Base-by-base conservation (phyloP, 1,284 basidiomycete genomes). In the Peniophora sp. region DNA sequence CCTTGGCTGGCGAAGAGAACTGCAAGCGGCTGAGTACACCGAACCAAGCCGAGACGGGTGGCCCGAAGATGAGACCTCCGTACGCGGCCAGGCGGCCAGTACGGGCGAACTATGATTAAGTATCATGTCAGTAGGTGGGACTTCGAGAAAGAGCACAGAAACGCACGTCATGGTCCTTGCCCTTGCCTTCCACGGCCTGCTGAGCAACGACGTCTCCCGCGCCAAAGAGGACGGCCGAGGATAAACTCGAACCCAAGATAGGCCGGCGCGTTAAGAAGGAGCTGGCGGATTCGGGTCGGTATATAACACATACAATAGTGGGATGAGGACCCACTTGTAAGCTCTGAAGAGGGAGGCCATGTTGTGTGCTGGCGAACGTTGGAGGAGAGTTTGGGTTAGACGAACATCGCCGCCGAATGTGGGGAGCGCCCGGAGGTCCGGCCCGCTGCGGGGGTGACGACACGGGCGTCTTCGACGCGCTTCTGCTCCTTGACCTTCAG, bases 191-290 rank as follows among this genome's bases (percentile, higher is more conserved):
- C 24, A 93, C 78, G 0, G 72, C 82, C 62, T 93, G 86, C 65
- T 93, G 91, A 0, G 91, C 89, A 35, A 93, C 75, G 1, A 89
- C 60, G 62, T 94, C 92, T n/a, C 89, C 91, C 9, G 79, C 69
- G 43, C 84, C 82, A 58, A 90, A 92, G 15, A 92, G 68, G 42
- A 83, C 61, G 1, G 77, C 81, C 1, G 85, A 83, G 0, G 87
- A 87, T 1, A 67, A 66, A 53, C 80, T 85, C 58, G 87, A 84
- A 3, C 80, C 68, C 15, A 78, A 48, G 69, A 86, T 71, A 0
- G 87, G 87, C n/a, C 79, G 71, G 18, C 79, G 76, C 47, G 84
- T 66, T 34, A 88, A 71, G 14, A 76, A 68, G 0, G 80, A 68
- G 61, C 86, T 88, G 63, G 46, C 42, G 18, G 22, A 23, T 47